These are phyloP conservation scores for Melastoma candidum DNA, from an alignment of 441 rosid species.

Conservation along the genomic window DNA sequence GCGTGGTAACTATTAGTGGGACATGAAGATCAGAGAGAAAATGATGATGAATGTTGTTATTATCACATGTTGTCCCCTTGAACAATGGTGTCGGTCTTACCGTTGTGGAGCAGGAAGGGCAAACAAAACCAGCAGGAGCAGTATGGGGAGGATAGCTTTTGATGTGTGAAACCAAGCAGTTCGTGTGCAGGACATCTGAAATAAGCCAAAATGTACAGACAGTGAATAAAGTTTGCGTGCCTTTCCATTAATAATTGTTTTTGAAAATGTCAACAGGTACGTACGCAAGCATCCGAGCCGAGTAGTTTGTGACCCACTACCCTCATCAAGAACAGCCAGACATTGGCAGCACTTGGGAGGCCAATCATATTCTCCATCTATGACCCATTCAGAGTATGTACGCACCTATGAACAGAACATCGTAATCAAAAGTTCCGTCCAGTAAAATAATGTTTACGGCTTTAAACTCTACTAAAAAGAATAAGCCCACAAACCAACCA, in stretches of 20 bases:
- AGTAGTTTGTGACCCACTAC: constrained; percentile 53
- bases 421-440: background rate
- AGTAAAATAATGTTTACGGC: background rate
- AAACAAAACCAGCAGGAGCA: constrained; percentile 90
- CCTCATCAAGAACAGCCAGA: constrained; percentile 64
- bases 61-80: too few species aligned
- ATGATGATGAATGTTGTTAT: background rate
- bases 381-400: constrained; percentile 99
- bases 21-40: background rate
- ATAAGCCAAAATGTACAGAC: constrained; percentile 14
- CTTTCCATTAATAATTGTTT: constrained; percentile 9
- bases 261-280: constrained; percentile 12
- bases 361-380: constrained; percentile 97
- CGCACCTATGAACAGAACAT: constrained; percentile 39
- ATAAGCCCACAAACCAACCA: background rate
- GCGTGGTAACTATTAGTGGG: background rate
- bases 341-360: constrained; percentile 89
- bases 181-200: constrained; percentile 83
- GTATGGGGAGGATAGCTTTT: constrained; percentile 89
- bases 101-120: constrained; percentile 79
- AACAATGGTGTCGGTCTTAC: constrained; percentile 30
- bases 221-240: constrained; percentile 4
- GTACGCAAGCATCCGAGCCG: constrained; percentile 98
- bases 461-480: background rate
- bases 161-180: constrained; percentile 71